phyloP scores from a whole-genome alignment of 345 rosid genomes.

The Gossypium arboreum region DNA sequence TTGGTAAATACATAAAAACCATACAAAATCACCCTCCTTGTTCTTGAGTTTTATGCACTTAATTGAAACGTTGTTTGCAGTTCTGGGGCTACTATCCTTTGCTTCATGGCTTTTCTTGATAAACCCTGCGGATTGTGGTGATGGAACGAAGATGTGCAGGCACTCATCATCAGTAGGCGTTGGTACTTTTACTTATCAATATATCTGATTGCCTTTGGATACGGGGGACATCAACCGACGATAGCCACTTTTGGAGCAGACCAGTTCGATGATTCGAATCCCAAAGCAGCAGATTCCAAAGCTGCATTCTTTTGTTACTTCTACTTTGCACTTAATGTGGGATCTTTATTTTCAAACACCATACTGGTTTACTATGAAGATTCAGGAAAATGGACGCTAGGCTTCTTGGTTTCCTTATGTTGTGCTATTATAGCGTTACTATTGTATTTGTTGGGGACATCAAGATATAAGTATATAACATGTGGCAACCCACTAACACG shows the following conservation, averaged over 20 bases:
- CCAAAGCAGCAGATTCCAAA: slow-evolving; percentile 31
- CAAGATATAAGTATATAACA: slow-evolving; percentile 44
- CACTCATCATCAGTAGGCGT: slow-evolving; percentile 41
- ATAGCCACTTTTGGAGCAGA: slow-evolving; percentile 90
- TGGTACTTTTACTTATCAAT: slow-evolving; percentile 52
- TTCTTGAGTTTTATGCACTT: not conserved
- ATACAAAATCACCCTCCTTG: not conserved
- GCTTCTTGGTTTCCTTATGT: slow-evolving; percentile 56
- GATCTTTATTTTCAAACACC: slow-evolving; percentile 74
- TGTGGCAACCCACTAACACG: slow-evolving; percentile 77
- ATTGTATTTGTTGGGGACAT: slow-evolving; percentile 37
- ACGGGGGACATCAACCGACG: slow-evolving; percentile 91
- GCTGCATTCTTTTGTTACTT: slow-evolving; percentile 69
- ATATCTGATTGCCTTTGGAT: slow-evolving; percentile 77
- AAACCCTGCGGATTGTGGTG: slow-evolving; percentile 68
- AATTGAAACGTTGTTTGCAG: slow-evolving; percentile 27
- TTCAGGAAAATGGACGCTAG: slow-evolving; percentile 59
- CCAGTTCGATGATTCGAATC: slow-evolving; percentile 53
- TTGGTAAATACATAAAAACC: slow-evolving; percentile 29
- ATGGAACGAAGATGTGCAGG: slow-evolving; percentile 37
- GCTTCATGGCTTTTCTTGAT: slow-evolving; percentile 63
- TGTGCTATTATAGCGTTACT: slow-evolving; percentile 49
- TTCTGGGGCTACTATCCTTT: slow-evolving; percentile 52
- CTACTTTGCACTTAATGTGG: slow-evolving; percentile 69
- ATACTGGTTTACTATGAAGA: slow-evolving; percentile 69